Conservation (phyloP, 345 rosid species). For the Eucalyptus tenuipes region DNA sequence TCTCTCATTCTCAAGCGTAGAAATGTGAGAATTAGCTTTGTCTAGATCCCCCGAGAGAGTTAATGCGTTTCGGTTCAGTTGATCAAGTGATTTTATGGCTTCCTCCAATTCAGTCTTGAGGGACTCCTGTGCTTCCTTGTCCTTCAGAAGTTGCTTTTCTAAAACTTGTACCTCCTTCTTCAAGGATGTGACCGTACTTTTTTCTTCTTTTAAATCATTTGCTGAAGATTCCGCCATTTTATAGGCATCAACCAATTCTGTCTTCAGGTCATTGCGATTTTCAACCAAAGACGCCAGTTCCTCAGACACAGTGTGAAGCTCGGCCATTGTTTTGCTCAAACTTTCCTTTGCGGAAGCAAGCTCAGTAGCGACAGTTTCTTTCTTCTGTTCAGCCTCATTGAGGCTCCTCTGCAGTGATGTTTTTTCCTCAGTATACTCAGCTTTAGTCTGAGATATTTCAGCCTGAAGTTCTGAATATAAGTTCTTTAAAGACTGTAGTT, state of each 20-base stretch:
- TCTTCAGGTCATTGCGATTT: conserved; percentile 37
- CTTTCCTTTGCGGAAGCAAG: conserved; percentile 36
- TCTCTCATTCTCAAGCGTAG: conserved; percentile 70
- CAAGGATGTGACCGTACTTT: conserved; percentile 24
- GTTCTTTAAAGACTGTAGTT: conserved; percentile 35
- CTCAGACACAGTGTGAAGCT: conserved; percentile 20
- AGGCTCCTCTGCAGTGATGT: conserved; percentile 25
- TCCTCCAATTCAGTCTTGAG: conserved; percentile 77
- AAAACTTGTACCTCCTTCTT: conserved; percentile 47
- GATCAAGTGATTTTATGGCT: conserved; percentile 79
- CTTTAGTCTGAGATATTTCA: conserved; percentile 34
- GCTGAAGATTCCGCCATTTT: conserved; percentile 44
- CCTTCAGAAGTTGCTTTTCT: conserved; percentile 57
- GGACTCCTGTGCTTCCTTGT: conserved; percentile 49
- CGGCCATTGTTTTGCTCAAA: conserved; percentile 37
- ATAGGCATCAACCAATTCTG: conserved; percentile 47
- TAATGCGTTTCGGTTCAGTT: conserved; percentile 60
- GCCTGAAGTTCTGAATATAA: conserved; percentile 44
- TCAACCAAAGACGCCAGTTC: conserved; percentile 36
- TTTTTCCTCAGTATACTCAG: conserved; percentile 39
- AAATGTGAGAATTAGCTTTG: conserved; percentile 36
- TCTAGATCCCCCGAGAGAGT: conserved; percentile 57
- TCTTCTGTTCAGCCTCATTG: conserved; percentile 27
- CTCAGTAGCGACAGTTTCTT: conserved; percentile 35
- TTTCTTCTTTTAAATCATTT: conserved; percentile 52